These are phyloP conservation scores for Phytophthora meadii DNA, from an alignment of 352 stramenopile species.

Conservation along the genomic window DNA sequence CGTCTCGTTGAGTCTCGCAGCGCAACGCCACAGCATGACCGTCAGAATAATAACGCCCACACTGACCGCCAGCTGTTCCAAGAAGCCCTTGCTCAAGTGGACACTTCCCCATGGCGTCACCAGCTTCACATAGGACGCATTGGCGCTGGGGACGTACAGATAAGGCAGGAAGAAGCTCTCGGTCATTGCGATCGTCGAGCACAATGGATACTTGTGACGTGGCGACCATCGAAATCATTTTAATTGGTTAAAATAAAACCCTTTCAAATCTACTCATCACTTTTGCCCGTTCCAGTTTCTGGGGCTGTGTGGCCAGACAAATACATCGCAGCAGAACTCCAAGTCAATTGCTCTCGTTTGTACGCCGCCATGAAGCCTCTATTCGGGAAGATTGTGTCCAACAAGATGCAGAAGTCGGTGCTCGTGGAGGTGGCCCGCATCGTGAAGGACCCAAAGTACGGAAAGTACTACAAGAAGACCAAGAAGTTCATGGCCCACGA, in stretches of 20 bases:
- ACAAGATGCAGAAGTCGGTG: conserved; percentile 98
- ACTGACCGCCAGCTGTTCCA: conserved; percentile 49
- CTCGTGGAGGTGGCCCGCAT: conserved; percentile 95
- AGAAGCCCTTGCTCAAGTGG: conserved; percentile 58
- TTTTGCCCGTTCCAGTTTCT: neutral
- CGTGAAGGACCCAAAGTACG: conserved; percentile 94
- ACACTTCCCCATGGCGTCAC: conserved; percentile 77
- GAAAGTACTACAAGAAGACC: conserved; percentile 95
- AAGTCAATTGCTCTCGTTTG: neutral
- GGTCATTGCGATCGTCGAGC: conserved; percentile 22
- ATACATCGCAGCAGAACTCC: conserved; percentile 6
- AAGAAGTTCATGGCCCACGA: conserved; percentile 99
- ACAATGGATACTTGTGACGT: conserved; percentile 18
- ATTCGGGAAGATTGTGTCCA: conserved; percentile 95
- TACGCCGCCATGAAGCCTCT: conserved; percentile 83
- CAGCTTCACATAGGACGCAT: conserved; percentile 67
- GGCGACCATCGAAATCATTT: conserved; percentile 2
- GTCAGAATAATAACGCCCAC: conserved; percentile 47
- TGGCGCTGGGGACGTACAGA: conserved; percentile 67
- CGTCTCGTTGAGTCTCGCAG: conserved; percentile 39
- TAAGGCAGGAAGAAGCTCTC: conserved; percentile 74
- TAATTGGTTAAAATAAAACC: conserved; percentile 22
- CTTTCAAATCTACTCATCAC: neutral
- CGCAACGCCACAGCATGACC: conserved; percentile 45
- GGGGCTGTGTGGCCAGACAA: conserved; percentile 35